Evolutionary conservation across 345 rosid genomes (phyloP), one percentile per base, ranked within the genome.

Genomic region (Streptanthus diversifolius): DNA sequence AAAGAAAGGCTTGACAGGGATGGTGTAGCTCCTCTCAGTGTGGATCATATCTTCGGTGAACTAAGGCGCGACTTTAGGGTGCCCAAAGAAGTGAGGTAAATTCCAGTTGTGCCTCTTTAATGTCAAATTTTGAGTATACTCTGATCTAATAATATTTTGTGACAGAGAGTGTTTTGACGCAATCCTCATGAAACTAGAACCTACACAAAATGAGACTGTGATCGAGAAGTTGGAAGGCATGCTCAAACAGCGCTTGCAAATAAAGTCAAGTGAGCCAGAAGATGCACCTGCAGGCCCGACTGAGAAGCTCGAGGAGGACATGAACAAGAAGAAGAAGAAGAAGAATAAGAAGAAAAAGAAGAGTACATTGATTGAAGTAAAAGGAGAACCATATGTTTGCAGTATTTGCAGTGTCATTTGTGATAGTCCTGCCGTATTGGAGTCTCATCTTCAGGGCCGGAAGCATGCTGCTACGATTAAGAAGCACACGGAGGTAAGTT

Each of bases 51-150:
- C 7, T 56, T 18, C 15, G 33, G 62, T 61, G 82, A 85, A 77
- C 49, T 64, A 4, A 83, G 72, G 41, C 73, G 70, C 58, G 60
- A 76, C 65, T 63, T 60, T 37, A 44, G 40, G 8, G 40, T 77
- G 4, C 69, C 83, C 25, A 73, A 69, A 52, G 82, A 82, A 65
- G 72, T 51, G 61, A 79, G 90, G 91, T 86, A 73, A 66, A 30
- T 10, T 77, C 44, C 49, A 17, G 3, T 43, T 27, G 25, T 43
- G 52, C 53, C 13, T 63, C 41, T 44, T 30, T 51, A 44, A 0
- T 25, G 52, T 25, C 19, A 41, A 41, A 39, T 7, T 8, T 7
- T 25, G 17, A 43, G 40, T 45, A 30, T 29, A 15, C 14, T 44
- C 17, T 63, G 25, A 29, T 63, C 1, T 63, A 10, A 63, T 44